Base-by-base conservation (phyloP, 768 basidiomycete species). In the Grammothele lineata region DNA sequence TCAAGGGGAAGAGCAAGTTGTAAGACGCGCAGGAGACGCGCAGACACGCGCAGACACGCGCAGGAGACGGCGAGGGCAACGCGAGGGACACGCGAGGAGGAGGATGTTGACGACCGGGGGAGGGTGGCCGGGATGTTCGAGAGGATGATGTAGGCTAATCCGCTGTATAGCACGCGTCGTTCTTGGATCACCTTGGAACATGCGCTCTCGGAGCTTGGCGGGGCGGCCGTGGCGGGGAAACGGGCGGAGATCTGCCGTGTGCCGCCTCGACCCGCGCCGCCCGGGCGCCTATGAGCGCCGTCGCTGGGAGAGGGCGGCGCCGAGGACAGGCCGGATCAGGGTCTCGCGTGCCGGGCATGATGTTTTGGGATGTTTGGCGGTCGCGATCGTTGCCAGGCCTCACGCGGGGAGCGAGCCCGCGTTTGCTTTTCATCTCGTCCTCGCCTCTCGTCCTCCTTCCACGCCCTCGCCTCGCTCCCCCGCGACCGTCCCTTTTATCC, bases 1-100 rank as follows among this genome's bases (percentile, higher is more conserved):
- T 77, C 72, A 78, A 74, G 60, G 78, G 77, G 35, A 76, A 78
- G 64, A 67, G 69, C 44, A 79, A 76, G 65, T 60, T 81, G 37
- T 66, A 48, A 54, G 8, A 30, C 7, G 27, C 14, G 8, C 8
- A 7, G n/a, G n/a, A n/a, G n/a, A n/a, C n/a, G n/a, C n/a, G n/a
- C n/a, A n/a, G n/a, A n/a, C n/a, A n/a, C n/a, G n/a, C n/a, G n/a
- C n/a, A n/a, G n/a, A n/a, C n/a, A n/a, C n/a, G n/a, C n/a, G n/a
- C n/a, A n/a, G n/a, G n/a, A n/a, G n/a, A n/a, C n/a, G n/a, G n/a
- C n/a, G n/a, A n/a, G n/a, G n/a, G n/a, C n/a, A n/a, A n/a, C n/a
- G n/a, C n/a, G n/a, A n/a, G n/a, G n/a, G n/a, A n/a, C n/a, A n/a
- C n/a, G n/a, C n/a, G n/a, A n/a, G n/a, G n/a, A n/a, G n/a, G n/a